phyloP scores from a whole-genome alignment of 495 filamentous ascomycete genomes.

The Aspergillus leporis region DNA sequence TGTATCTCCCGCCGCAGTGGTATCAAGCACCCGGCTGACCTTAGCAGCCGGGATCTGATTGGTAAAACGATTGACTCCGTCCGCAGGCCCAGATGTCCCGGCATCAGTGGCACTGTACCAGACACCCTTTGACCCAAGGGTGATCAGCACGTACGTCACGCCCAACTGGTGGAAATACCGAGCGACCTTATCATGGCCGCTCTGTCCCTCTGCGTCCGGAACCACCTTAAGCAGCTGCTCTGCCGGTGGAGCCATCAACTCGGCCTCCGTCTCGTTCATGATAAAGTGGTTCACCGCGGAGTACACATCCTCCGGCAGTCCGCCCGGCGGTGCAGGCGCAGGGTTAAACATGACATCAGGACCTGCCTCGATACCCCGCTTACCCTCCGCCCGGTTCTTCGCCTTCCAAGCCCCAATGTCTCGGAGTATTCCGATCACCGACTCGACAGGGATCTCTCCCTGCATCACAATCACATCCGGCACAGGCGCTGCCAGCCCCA shows the following conservation, averaged over 20 bases:
- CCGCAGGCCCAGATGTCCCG: conserved; percentile 30
- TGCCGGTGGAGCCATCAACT: conserved; percentile 57
- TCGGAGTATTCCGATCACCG: conserved; percentile 65
- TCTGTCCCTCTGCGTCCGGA: conserved; percentile 45
- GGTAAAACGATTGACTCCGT: conserved; percentile 36
- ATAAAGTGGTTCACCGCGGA: conserved; percentile 72
- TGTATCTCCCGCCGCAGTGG: conserved; percentile 92
- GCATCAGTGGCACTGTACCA: conserved; percentile 53
- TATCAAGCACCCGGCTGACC: conserved; percentile 77
- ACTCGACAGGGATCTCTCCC: conserved; percentile 77
- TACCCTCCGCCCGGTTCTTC: conserved; percentile 47
- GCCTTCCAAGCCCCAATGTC: conserved; percentile 33
- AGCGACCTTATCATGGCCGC: conserved; percentile 52
- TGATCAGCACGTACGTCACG: conserved; percentile 77
- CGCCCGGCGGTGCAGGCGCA: conserved; percentile 66
- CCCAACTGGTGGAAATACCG: conserved; percentile 62
- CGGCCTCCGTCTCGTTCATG: conserved; percentile 89
- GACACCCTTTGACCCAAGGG: conserved; percentile 75
- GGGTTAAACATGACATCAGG: conserved; percentile 78
- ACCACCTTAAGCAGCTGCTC: conserved; percentile 32
- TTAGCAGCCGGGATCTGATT: conserved; percentile 54
- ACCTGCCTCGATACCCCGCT: conserved; percentile 45
- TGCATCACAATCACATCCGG: conserved; percentile 81
- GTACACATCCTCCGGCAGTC: conserved; percentile 68
- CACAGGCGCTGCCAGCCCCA: conserved; percentile 33